Evolutionary conservation across 2,329 filamentous ascomycete genomes (phyloP).

Genomic region (Aspergillus texensis): DNA sequence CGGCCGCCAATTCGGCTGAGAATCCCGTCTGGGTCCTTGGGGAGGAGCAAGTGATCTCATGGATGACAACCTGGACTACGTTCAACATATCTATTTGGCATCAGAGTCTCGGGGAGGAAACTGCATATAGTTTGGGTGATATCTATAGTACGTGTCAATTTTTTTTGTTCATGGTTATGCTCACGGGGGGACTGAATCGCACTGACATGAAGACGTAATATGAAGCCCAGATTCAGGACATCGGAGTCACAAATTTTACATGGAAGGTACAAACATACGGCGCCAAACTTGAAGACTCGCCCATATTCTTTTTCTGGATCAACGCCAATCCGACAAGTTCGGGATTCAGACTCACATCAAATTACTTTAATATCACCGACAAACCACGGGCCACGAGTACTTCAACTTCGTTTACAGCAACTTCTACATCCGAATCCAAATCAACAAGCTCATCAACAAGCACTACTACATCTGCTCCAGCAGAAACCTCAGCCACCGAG

Average conservation of each 20-base stretch:
- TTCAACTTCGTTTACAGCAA: background rate
- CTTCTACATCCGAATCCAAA: background rate
- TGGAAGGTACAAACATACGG: conserved; percentile 23
- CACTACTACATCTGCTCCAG: background rate
- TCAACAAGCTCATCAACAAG: background rate
- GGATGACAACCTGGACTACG: conserved; percentile 8
- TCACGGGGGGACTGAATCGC: background rate
- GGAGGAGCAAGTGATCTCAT: conserved; percentile 9
- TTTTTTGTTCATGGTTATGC: background rate
- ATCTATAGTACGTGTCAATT: conserved; percentile 12
- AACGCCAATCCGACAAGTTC: conserved; percentile 12
- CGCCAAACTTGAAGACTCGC: conserved; percentile 17
- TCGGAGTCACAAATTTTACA: conserved; percentile 17
- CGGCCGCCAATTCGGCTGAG: conserved; percentile 7
- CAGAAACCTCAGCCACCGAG: background rate
- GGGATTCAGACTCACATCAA: conserved; percentile 17
- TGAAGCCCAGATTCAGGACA: background rate
- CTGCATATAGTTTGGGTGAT: conserved; percentile 14
- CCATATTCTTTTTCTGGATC: conserved; percentile 23
- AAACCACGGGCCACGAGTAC: conserved; percentile 6
- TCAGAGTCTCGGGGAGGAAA: conserved; percentile 10
- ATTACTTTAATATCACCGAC: conserved; percentile 21
- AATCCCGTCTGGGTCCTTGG: conserved; percentile 11
- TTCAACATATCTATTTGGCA: conserved; percentile 24
- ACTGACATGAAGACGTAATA: conserved; percentile 15